A percentile compares a stretch with the other conserved stretches of the same genome.
phyloP scores from a whole-genome alignment of 495 filamentous ascomycete species.

The Bombardia bombarda region DNA sequence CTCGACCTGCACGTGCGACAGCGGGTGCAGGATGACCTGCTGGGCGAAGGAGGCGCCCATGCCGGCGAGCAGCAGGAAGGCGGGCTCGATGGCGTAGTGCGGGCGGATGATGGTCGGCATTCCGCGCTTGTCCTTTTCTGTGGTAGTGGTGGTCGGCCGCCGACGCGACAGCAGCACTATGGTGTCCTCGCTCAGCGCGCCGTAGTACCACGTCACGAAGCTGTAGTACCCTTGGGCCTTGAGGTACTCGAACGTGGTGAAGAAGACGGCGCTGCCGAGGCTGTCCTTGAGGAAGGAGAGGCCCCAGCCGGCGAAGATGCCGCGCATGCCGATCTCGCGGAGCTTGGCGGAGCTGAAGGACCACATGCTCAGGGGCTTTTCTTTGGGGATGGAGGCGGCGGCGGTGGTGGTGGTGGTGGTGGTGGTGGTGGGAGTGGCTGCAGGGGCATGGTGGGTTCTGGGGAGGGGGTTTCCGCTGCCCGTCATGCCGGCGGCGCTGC shows the following conservation, averaged over 20 bases:
- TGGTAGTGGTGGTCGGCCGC: slow-evolving; percentile 19
- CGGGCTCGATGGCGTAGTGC: slow-evolving; percentile 78
- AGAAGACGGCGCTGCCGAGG: slow-evolving; percentile 76
- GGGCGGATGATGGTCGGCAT: slow-evolving; percentile 59
- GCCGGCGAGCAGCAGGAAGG: slow-evolving; percentile 71
- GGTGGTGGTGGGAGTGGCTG: neutral
- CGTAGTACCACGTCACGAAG: slow-evolving; percentile 74
- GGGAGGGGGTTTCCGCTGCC: slow-evolving; percentile 24
- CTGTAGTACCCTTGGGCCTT: slow-evolving; percentile 80
- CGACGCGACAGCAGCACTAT: slow-evolving; percentile 33
- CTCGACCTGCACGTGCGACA: slow-evolving; percentile 64
- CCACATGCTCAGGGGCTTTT: slow-evolving; percentile 71
- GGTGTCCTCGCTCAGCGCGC: slow-evolving; percentile 40
- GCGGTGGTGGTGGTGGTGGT: slow-evolving; percentile 34
- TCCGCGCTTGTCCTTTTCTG: neutral
- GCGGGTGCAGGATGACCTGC: slow-evolving; percentile 70
- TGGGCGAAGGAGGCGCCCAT: slow-evolving; percentile 68
- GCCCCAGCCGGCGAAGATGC: slow-evolving; percentile 76
- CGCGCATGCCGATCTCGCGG: slow-evolving; percentile 66
- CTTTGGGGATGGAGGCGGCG: too few species aligned
- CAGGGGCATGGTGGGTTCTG: slow-evolving; percentile 30
- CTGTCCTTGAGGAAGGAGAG: slow-evolving; percentile 75
- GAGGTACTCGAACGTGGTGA: slow-evolving; percentile 76
- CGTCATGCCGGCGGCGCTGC: slow-evolving; percentile 11
- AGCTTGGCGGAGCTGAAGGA: slow-evolving; percentile 66